Evolutionary conservation across 2,329 filamentous ascomycete species (phyloP).

Genomic region (Dactylellina cionopaga): DNA sequence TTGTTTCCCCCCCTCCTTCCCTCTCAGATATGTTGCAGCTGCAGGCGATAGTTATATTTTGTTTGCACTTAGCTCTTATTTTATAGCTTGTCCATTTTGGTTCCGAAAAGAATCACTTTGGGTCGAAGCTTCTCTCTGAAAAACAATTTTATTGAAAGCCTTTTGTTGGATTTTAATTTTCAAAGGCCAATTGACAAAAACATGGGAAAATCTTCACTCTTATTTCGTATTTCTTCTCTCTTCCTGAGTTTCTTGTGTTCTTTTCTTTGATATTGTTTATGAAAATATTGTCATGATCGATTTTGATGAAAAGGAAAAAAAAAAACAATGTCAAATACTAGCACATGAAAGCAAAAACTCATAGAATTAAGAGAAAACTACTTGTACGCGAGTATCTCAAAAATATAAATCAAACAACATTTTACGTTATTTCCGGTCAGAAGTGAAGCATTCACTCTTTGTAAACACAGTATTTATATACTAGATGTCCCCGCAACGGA

Average conservation of each 20-base stretch:
- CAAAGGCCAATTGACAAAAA: background rate
- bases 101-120: background rate
- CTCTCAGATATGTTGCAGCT: slow-evolving; percentile 5
- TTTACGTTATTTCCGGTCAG: too few relatives aligned
- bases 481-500: too few relatives aligned
- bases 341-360: too few relatives aligned
- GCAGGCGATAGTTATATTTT: background rate
- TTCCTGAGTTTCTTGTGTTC: background rate
- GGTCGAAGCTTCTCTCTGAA: slow-evolving; percentile 49
- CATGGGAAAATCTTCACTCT: background rate
- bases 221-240: slow-evolving; percentile 11
- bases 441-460: too few relatives aligned
- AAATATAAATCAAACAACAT: too few relatives aligned
- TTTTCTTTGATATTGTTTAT: slow-evolving; percentile 20
- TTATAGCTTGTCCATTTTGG: slow-evolving; percentile 32
- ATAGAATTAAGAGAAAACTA: too few relatives aligned
- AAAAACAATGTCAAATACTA: background rate
- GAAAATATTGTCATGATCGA: background rate
- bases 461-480: too few relatives aligned
- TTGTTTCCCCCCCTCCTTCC: background rate
- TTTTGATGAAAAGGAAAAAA: background rate
- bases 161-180: too few relatives aligned
- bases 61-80: background rate
- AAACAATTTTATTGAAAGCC: slow-evolving; percentile 21
- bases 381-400: too few relatives aligned